Base-by-base conservation (phyloP, 495 filamentous ascomycete species). In the Aspergillus ostianus region DNA sequence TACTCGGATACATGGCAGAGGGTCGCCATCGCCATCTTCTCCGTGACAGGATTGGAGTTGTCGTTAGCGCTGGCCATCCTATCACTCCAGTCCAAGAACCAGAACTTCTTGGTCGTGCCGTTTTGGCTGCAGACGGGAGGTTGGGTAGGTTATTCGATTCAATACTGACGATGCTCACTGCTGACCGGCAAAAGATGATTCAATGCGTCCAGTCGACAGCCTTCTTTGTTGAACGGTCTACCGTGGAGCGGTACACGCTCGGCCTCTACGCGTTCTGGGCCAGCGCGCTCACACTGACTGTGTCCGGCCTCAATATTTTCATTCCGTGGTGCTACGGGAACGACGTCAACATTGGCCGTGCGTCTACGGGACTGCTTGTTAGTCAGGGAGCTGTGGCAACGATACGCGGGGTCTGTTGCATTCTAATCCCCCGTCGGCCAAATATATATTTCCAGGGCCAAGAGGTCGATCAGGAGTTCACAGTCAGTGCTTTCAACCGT, bases 401-500 rank as follows among this genome's bases (percentile, higher is more conserved):
- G 8, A 51, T 75, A 1, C 76, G 69, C 6, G 75, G 65, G 23
- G 6, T 75, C 1, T 63, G 64, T 49, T 76, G 61, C 54, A 50
- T 73, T 6, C 61, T 76, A 18, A 67, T 92, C 13, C 90, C 88
- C 9, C 82, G 90, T 44, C 79, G 90, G 18, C 90, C 90, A 9
- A 78, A 86, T 51, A 84, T 94, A 47, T 79, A 76, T 53, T 64
- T 80, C 20, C 64, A 79, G 32, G 87, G 82, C 29, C 69, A 81
- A 47, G 62, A 75, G 10, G 87, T 94, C 10, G 90, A 93, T 66
- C 71, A 78, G 32, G 80, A 89, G 70, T 77, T 75, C 49, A 88
- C 86, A 0, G 80, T 73, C 10, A 87, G 86, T 5, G 80, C 85
- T 0, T 71, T 86, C 47, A 79, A 73, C 47, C 83, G 86, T 29